Percentiles rank a stretch among this genome's conserved stretches.
Evolutionary conservation across 2,329 filamentous ascomycete species (phyloP).

Genomic region (Penicillium sumatraense): DNA sequence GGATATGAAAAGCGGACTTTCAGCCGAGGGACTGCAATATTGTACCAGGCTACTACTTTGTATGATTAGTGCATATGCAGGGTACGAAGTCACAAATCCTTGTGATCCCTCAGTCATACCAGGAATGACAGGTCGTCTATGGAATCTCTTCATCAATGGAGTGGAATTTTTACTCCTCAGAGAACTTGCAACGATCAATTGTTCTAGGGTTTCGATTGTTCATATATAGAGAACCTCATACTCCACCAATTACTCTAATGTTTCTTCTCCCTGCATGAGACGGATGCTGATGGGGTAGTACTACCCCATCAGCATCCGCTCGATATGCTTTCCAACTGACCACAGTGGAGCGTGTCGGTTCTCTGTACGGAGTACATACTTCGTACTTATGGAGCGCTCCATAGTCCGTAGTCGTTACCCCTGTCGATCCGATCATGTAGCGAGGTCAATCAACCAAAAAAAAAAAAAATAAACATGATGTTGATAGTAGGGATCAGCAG

Average conservation of each 20-base stretch:
- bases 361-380: too few species aligned
- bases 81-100: neutral
- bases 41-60: too few species aligned
- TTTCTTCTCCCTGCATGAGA: neutral
- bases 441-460: neutral
- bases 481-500: constrained; percentile 1
- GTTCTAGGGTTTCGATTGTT: too few species aligned
- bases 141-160: neutral
- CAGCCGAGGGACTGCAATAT: neutral
- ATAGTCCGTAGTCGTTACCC: neutral
- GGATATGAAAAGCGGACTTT: neutral
- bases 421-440: neutral
- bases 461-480: neutral
- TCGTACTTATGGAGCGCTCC: too few species aligned
- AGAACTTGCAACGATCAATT: too few species aligned
- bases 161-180: too few species aligned
- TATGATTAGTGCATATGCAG: neutral
- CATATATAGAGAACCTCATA: neutral
- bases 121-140: too few species aligned
- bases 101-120: neutral
- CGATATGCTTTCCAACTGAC: neutral
- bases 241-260: neutral
- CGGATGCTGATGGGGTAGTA: too few species aligned
- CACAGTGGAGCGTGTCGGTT: neutral
- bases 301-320: neutral